Evolutionary conservation across 345 rosid species (phyloP), one percentile per base, ranked within the genome.

Genomic region (Leavenworthia alabamica): DNA sequence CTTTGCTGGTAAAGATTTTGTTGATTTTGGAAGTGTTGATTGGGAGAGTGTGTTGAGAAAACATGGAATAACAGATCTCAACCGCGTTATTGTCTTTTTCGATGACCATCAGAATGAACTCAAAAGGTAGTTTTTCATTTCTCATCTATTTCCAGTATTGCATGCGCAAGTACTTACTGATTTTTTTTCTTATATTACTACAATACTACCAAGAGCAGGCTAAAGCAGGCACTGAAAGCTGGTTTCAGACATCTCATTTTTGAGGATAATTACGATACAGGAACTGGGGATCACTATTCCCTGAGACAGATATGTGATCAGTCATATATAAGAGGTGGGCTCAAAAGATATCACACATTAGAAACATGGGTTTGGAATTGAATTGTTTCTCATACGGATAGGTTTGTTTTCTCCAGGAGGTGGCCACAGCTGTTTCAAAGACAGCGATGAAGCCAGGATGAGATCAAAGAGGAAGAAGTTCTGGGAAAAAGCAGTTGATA

Each of bases 71-170:
- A 68, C 78, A 23, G 91, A 94, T 81, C 73, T 75, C 14, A 65
- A 65, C 52, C 85, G 77, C 0, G 88, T 88, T 71, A 81, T 94
- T 67, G 75, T 90, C 54, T 94, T 90, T 70, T 87, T 94, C 6
- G 99, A 90, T 41, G 99, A 94, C 75, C 99, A 94, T 86, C 97
- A 94, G 63, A 94, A 86, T 76, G 95, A 94, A 74, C 73, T 90
- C 35, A 90, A 90, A 80, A 89, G 99, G 99, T 90, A 67, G 27
- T 32, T 8, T 47, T 41, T 48, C 20, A 4, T 43, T 16, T 33
- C 14, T 50, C 24, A 8, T 62, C 8, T 46, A 36, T 7, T 48
- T 13, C 20, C 2, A 0, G 6, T 48, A n/a, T 17, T 32, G 40
- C 36, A 48, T 48, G 31, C 5, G 22, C 0, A 31, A 49, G 31